Percentiles rank a stretch among this genome's conserved stretches.
phyloP scores from a whole-genome alignment of 2,329 filamentous ascomycete genomes.

The Venturia oleaginea region DNA sequence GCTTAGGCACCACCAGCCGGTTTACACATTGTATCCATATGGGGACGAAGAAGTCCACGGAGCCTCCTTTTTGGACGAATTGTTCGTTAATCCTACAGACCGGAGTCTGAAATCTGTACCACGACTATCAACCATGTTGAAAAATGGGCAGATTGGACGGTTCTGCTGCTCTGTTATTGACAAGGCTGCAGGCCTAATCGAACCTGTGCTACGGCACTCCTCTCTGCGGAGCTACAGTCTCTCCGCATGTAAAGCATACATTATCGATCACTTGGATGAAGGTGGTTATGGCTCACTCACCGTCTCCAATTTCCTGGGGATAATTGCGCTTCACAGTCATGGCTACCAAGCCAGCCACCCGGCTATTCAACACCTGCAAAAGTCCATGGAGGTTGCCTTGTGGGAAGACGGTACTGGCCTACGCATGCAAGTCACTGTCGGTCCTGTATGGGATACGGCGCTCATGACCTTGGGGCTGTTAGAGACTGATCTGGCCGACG shows the following conservation, averaged over 20 bases:
- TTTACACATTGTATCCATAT: background rate
- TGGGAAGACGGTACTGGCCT: background rate
- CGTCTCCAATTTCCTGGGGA: background rate
- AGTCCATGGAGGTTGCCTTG: background rate
- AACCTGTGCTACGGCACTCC: background rate
- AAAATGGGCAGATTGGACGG: background rate
- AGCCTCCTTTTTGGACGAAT: background rate
- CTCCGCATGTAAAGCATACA: background rate
- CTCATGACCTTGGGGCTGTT: background rate
- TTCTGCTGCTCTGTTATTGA: background rate
- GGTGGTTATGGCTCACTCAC: background rate
- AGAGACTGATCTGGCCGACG: background rate
- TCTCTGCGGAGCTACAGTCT: background rate
- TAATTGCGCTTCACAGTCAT: background rate
- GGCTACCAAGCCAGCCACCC: background rate
- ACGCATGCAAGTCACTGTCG: background rate
- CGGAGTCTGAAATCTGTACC: background rate
- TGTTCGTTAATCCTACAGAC: background rate
- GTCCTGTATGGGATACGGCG: constrained; percentile 5
- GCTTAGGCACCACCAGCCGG: constrained; percentile 1
- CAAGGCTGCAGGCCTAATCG: background rate
- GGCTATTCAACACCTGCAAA: background rate
- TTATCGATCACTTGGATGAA: background rate
- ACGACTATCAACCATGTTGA: background rate
- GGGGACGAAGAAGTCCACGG: background rate